Percentiles rank a stretch among this genome's conserved stretches.
phyloP scores from a whole-genome alignment of 192 early-diverging fungal species.

The Cetraspora pellucida region DNA sequence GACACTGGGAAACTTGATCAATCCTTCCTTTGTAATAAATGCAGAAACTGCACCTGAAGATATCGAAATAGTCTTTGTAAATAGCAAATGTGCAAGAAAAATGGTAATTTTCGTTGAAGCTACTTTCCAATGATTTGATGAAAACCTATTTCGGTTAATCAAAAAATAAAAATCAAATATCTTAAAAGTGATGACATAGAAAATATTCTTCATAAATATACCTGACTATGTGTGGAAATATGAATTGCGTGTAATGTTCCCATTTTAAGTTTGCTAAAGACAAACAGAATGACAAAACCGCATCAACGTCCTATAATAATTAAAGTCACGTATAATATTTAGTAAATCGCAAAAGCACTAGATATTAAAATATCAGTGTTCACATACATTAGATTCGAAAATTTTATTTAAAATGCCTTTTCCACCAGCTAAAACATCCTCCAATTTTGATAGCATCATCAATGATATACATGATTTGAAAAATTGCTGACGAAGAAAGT shows the following conservation, averaged over 20 bases:
- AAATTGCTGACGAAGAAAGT: constrained; percentile 36
- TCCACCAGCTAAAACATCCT: constrained; percentile 51
- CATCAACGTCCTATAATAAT: constrained; percentile 49
- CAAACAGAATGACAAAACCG: constrained; percentile 69
- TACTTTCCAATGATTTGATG: constrained; percentile 41
- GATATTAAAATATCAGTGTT: background rate
- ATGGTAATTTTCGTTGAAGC: constrained; percentile 47
- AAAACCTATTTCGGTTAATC: constrained; percentile 39
- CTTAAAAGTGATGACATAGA: background rate
- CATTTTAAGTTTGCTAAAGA: constrained; percentile 65
- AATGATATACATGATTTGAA: constrained; percentile 37
- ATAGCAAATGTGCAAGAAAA: constrained; percentile 52
- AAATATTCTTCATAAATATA: constrained; percentile 28
- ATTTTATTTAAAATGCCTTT: constrained; percentile 47
- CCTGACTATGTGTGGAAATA: constrained; percentile 70
- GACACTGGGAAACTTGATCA: constrained; percentile 50
- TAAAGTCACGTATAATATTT: background rate
- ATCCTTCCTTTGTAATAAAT: constrained; percentile 49
- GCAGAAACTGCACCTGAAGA: constrained; percentile 50
- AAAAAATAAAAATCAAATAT: background rate
- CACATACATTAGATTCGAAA: constrained; percentile 50
- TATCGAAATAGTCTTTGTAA: constrained; percentile 41
- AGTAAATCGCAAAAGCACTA: background rate
- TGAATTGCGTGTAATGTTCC: constrained; percentile 72
- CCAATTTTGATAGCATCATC: constrained; percentile 38